Evolutionary conservation across 495 filamentous ascomycete genomes (phyloP), one percentile per base, ranked within the genome.

Genomic region (Aspergillus taichungensis): DNA sequence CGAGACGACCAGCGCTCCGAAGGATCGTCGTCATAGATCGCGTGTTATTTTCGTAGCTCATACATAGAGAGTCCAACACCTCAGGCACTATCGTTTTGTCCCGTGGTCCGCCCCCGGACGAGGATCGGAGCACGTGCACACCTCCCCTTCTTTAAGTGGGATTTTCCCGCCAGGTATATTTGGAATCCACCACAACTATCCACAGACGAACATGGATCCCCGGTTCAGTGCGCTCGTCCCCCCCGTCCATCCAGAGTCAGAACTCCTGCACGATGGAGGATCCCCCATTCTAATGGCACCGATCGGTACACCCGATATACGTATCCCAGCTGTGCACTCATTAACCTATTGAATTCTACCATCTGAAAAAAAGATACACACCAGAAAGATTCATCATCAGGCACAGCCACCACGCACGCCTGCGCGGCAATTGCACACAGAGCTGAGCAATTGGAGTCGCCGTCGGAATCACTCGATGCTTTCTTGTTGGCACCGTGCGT

Each of bases 51-150:
- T 24, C 18, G 18, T 24, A 24, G 18, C 18, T 4, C 18, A 24
- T 24, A 24, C 18, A n/a, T n/a, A n/a, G n/a, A n/a, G n/a, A n/a
- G n/a, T n/a, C n/a, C n/a, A n/a, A n/a, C n/a, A n/a, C n/a, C n/a
- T n/a, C n/a, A n/a, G 18, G 18, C 18, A 24, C 18, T 24, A 24
- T 24, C 1, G 18, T 24, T 1, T 34, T 28, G 28, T 24, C 6
- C n/a, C 11, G 8, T 30, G 18, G 10, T 38, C 33, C 46, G 27
- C 34, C 32, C 52, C 54, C 52, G 60, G 57, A 56, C 56, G 47
- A 52, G 63, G 34, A 67, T 56, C 47, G 46, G 48, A 58, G 63
- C 63, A 67, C 63, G 61, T 67, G 63, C 51, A 44, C 40, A 30
- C 27, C 57, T 45, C 32, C 37, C 33, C 32, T 34, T 18, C 40